Conservation (phyloP, 306 rosid genomes). For the Echinosophora koreensis region DNA sequence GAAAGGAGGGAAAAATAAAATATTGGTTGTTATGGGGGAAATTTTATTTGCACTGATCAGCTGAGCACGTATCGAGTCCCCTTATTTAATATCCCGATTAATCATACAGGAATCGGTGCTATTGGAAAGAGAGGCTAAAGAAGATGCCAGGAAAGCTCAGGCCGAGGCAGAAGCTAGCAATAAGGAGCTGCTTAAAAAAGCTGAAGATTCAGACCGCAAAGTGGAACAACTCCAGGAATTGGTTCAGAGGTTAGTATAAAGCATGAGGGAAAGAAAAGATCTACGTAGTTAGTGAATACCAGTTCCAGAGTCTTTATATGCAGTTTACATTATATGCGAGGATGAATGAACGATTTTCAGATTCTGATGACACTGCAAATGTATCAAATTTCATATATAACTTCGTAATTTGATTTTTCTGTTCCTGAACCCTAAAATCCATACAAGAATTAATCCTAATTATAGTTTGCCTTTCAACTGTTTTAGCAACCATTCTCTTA, state of each 20-base stretch:
- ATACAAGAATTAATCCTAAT: background rate
- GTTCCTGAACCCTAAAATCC: conserved; percentile 12
- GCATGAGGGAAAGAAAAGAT: conserved; percentile 27
- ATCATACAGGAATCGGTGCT: conserved; percentile 69
- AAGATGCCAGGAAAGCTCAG: conserved; percentile 74
- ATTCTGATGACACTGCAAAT: conserved; percentile 18
- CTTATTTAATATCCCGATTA: conserved; percentile 42
- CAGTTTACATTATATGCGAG: conserved; percentile 5
- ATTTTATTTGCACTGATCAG: conserved; percentile 12
- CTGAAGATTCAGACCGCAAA: conserved; percentile 79
- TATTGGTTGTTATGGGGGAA: conserved; percentile 3
- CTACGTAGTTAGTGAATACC: conserved; percentile 16
- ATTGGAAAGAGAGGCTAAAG: conserved; percentile 73
- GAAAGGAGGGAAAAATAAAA: conserved; percentile 3
- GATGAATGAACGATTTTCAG: conserved; percentile 10
- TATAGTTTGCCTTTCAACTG: conserved; percentile 29
- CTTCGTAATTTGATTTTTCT: conserved; percentile 1
- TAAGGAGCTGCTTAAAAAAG: conserved; percentile 74
- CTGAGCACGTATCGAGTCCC: conserved; percentile 35
- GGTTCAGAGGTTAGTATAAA: conserved; percentile 85
- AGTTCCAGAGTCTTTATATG: conserved; percentile 9
- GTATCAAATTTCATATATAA: conserved; percentile 26
- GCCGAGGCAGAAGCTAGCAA: conserved; percentile 73
- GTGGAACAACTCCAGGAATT: conserved; percentile 94
- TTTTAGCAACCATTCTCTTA: conserved; percentile 22